These are phyloP conservation scores for Plasmodium malariae DNA, from an alignment of 169 alveolate species.

Conservation along the genomic window DNA sequence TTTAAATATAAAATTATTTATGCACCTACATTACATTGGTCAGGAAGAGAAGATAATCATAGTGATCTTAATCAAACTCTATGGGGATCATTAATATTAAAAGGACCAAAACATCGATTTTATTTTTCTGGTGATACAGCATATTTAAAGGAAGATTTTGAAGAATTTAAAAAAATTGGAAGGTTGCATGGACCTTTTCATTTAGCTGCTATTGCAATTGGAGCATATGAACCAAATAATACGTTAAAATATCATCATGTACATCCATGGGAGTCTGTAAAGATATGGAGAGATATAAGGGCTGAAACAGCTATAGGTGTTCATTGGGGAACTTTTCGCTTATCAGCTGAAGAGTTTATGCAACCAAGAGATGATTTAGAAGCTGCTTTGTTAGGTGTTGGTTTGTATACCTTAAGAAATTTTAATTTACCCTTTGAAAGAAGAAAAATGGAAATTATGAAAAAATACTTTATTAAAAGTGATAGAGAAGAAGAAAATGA, in stretches of 20 bases:
- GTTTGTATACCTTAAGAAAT: conserved; percentile 26
- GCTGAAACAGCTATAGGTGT: conserved; percentile 61
- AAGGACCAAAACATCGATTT: conserved; percentile 58
- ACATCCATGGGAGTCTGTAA: conserved; percentile 76
- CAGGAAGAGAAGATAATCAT: conserved; percentile 47
- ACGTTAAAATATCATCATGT: conserved; percentile 59
- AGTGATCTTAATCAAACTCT: conserved; percentile 59
- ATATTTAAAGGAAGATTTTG: conserved; percentile 59
- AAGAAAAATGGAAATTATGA: conserved; percentile 30
- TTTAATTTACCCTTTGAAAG: neutral
- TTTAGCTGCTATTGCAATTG: conserved; percentile 63
- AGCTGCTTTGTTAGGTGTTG: conserved; percentile 56
- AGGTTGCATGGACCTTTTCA: conserved; percentile 64
- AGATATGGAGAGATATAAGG: conserved; percentile 62
- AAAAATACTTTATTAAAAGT: conserved; percentile 31
- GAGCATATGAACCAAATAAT: conserved; percentile 72
- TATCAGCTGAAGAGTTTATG: conserved; percentile 69
- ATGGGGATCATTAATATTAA: conserved; percentile 74
- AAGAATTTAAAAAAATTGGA: conserved; percentile 70
- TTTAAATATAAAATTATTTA: conserved; percentile 51
- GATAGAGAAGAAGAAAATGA: conserved; percentile 12
- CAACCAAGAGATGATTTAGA: conserved; percentile 74
- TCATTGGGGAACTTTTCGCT: conserved; percentile 70
- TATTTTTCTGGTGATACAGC: conserved; percentile 74
- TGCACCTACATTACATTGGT: conserved; percentile 71